Conservation (phyloP, 306 rosid genomes). For the Castanospermum australe region DNA sequence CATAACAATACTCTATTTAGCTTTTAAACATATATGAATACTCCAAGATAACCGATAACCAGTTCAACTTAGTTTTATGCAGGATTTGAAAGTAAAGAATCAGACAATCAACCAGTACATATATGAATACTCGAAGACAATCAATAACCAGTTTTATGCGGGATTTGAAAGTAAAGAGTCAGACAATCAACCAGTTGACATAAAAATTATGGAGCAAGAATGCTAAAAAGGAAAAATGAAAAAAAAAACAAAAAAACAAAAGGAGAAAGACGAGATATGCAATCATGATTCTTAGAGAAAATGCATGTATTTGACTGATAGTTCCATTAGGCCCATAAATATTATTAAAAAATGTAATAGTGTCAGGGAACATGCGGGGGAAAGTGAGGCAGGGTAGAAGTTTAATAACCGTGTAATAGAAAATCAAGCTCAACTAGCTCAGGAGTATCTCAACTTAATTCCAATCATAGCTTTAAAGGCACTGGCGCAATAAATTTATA, state of each 20-base stretch:
- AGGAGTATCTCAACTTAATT: not conserved
- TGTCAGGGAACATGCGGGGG: not conserved
- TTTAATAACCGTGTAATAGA: not conserved
- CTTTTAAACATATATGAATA: not conserved
- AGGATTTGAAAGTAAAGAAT: not conserved
- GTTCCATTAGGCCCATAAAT: slow-evolving; percentile 3
- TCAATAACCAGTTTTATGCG: not conserved
- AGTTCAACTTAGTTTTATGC: not conserved
- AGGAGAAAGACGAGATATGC: not conserved
- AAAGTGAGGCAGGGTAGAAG: not conserved
- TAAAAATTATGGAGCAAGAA: not conserved
- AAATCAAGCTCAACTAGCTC: not conserved
- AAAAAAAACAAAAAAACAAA: not conserved
- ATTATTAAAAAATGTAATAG: not conserved
- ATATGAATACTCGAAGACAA: not conserved
- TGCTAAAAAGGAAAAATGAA: not conserved
- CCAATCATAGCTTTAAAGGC: not conserved
- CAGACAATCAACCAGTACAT: not conserved
- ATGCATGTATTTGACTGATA: not conserved
- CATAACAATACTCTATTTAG: not conserved
- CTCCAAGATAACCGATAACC: slow-evolving; percentile 1
- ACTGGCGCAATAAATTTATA: not conserved
- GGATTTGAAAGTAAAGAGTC: not conserved
- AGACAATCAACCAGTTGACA: not conserved
- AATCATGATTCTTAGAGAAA: slow-evolving; percentile 8